Evolutionary conservation across 2,329 filamentous ascomycete species (phyloP).

Genomic region (Fusarium austroafricanum): DNA sequence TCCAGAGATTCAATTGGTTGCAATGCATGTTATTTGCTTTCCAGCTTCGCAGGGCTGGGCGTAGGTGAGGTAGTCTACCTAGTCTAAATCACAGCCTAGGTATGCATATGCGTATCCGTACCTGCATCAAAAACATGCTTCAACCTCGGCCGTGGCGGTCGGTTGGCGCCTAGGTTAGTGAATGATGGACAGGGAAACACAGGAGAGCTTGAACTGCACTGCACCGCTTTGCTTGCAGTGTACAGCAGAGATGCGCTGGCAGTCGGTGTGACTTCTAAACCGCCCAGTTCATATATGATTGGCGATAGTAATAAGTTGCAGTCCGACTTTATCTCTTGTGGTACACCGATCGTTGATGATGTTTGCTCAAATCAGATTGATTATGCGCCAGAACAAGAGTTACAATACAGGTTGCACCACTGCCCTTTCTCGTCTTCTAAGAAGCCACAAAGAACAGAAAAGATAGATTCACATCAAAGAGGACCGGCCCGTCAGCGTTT

Average conservation of each 20-base stretch:
- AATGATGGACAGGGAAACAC: slow-evolving; percentile 16
- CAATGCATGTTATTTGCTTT: background rate
- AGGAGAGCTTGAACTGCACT: background rate
- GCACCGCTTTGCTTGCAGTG: background rate
- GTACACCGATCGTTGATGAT: background rate
- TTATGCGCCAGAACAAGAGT: background rate
- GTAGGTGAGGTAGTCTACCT: no score
- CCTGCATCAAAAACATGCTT: slow-evolving; percentile 22
- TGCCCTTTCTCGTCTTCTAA: slow-evolving; percentile 23
- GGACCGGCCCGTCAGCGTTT: slow-evolving; percentile 17
- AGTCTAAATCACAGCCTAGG: no score
- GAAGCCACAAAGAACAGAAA: slow-evolving; percentile 9
- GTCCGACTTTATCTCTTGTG: slow-evolving; percentile 12
- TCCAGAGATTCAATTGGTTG: background rate
- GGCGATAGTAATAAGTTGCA: background rate
- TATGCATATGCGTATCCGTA: slow-evolving; percentile 14
- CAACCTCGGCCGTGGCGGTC: slow-evolving; percentile 10
- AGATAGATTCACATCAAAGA: slow-evolving; percentile 8
- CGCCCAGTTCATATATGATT: background rate
- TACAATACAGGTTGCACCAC: slow-evolving; percentile 9
- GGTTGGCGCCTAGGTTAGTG: slow-evolving; percentile 17
- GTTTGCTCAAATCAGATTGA: slow-evolving; percentile 9
- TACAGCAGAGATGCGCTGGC: slow-evolving; percentile 36
- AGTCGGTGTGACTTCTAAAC: slow-evolving; percentile 12
- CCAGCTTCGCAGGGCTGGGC: background rate